A percentile compares a stretch with the other conserved stretches of the same genome.
phyloP scores from a whole-genome alignment of 1,139 yeast species.

The Saccharomyces pastorianus region DNA sequence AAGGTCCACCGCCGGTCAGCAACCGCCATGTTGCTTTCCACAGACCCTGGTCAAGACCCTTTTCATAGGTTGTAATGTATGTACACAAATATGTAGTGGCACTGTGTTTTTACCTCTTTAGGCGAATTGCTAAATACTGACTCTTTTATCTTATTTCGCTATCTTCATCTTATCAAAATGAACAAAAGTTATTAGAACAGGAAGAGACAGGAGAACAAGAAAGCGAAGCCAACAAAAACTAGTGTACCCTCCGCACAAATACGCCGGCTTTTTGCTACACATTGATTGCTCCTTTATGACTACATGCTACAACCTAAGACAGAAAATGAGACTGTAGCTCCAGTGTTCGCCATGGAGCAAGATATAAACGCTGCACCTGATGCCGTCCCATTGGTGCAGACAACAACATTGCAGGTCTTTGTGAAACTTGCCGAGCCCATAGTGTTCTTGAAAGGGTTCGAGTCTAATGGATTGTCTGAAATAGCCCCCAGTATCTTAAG shows the following conservation, averaged over 20 bases:
- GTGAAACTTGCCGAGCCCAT: constrained; percentile 62
- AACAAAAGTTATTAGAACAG: background rate
- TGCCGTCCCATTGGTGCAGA: constrained; percentile 30
- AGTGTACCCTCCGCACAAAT: background rate
- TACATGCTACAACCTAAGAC: background rate
- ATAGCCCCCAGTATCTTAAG: constrained; percentile 61
- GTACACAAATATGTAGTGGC: background rate
- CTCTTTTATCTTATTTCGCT: background rate
- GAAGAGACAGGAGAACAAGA: background rate
- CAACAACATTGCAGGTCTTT: constrained; percentile 30
- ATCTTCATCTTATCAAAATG: background rate
- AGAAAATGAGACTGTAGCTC: constrained; percentile 8
- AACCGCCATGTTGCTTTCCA: background rate
- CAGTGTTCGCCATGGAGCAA: constrained; percentile 31
- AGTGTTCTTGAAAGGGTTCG: constrained; percentile 77
- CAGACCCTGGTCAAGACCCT: too few species aligned
- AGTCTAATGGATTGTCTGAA: constrained; percentile 46
- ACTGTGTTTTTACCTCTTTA: background rate
- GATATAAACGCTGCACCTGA: constrained; percentile 26
- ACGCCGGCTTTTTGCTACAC: background rate
- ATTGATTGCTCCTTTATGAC: background rate
- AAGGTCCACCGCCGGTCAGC: background rate
- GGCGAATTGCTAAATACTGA: background rate
- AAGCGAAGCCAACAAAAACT: background rate
- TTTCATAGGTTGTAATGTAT: background rate